Evolutionary conservation across 1,284 basidiomycete genomes (phyloP).

Genomic region (Heterobasidion irregulare): DNA sequence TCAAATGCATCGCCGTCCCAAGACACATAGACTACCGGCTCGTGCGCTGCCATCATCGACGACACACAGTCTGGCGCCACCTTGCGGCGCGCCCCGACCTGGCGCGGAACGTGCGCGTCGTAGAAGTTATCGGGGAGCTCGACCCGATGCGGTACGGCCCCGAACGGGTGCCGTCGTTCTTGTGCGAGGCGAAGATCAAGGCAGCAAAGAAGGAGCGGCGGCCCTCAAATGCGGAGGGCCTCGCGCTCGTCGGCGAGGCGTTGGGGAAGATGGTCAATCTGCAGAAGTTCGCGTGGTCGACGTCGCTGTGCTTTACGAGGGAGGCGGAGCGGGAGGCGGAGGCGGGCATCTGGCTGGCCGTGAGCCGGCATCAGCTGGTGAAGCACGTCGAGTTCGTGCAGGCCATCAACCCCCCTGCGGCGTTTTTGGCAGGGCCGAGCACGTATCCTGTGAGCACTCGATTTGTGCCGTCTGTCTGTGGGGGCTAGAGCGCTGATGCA

Average conservation of each 20-base stretch:
- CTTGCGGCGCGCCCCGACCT: constrained; percentile 5
- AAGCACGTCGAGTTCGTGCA: constrained; percentile 4
- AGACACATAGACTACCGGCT: constrained; percentile 9
- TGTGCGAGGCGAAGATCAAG: neutral
- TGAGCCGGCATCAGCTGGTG: neutral
- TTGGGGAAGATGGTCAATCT: neutral
- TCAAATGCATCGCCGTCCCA: constrained; percentile 5
- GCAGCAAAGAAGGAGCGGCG: neutral
- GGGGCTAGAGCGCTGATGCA: neutral
- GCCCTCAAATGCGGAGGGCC: neutral
- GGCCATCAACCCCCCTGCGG: neutral
- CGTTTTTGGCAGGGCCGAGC: neutral
- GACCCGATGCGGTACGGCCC: constrained; percentile 1
- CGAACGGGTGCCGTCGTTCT: constrained; percentile 1
- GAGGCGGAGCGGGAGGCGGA: constrained; percentile 1
- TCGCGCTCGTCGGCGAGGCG: constrained; percentile 1
- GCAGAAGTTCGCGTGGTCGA: constrained; percentile 1
- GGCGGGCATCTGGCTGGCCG: neutral
- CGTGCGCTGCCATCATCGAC: constrained; percentile 2
- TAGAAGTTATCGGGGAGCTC: constrained; percentile 3
- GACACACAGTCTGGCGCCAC: constrained; percentile 2
- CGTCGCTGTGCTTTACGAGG: neutral
- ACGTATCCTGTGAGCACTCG: neutral
- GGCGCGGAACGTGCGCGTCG: constrained; percentile 3
- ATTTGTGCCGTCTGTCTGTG: neutral